These are phyloP conservation scores for Talaromyces liani DNA, from an alignment of 495 filamentous ascomycete species.

Conservation along the genomic window DNA sequence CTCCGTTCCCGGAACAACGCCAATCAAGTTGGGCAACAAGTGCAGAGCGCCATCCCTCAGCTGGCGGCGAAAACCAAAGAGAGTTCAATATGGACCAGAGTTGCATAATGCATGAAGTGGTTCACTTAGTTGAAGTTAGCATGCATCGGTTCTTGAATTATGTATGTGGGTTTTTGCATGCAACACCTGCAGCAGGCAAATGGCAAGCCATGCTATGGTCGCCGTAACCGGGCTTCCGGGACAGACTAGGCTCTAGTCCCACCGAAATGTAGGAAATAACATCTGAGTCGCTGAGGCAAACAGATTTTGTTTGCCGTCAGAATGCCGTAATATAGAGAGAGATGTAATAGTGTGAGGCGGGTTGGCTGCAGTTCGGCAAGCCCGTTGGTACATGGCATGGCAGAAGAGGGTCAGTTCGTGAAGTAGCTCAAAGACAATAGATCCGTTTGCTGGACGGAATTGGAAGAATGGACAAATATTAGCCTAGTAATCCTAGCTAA, in stretches of 20 bases:
- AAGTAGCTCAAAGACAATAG: neutral
- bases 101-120: neutral
- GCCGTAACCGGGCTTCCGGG: neutral
- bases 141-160: neutral
- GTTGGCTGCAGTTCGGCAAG: neutral
- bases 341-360: neutral
- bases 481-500: neutral
- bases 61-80: constrained; percentile 2
- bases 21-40: neutral
- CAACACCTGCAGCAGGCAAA: neutral
- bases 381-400: neutral
- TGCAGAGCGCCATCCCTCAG: neutral
- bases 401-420: neutral
- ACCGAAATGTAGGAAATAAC: neutral
- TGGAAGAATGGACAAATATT: neutral
- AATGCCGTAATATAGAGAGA: neutral
- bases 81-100: neutral
- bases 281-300: neutral
- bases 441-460: neutral
- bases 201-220: neutral
- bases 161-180: neutral
- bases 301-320: neutral
- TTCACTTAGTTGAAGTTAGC: neutral
- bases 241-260: constrained; percentile 1
- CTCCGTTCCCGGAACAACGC: neutral